Evolutionary conservation across 2,329 filamentous ascomycete genomes (phyloP).

Genomic region (Madurella mycetomatis): DNA sequence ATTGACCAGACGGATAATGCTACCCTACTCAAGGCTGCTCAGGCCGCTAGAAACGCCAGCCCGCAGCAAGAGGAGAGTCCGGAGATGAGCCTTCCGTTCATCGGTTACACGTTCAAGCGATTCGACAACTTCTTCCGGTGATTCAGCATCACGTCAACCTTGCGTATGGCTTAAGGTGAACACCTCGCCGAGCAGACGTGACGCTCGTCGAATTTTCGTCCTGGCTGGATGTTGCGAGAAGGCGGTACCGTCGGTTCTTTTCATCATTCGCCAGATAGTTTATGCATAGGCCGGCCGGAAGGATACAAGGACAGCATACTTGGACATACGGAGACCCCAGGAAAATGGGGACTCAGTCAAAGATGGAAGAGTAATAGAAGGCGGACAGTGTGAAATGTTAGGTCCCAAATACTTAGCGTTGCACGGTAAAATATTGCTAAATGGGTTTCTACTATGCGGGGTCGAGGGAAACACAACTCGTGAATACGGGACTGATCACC

Average conservation of each 20-base stretch:
- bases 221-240: not conserved
- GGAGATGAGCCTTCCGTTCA: slow-evolving; percentile 94
- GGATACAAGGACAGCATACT: slow-evolving; percentile 1
- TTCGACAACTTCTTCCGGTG: slow-evolving; percentile 71
- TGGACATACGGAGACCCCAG: not conserved
- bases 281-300: not conserved
- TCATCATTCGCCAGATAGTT: not conserved
- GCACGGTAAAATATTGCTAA: not conserved
- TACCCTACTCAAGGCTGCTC: slow-evolving; percentile 79
- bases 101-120: slow-evolving; percentile 96
- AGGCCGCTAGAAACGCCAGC: slow-evolving; percentile 58
- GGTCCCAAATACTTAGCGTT: not conserved
- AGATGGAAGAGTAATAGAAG: not conserved
- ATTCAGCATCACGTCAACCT: slow-evolving; percentile 16
- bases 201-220: not conserved
- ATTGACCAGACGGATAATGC: slow-evolving; percentile 96
- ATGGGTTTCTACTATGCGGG: not conserved
- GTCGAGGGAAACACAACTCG: not conserved
- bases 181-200: not conserved
- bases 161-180: not conserved
- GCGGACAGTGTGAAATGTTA: not conserved
- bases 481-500: not conserved
- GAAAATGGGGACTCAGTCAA: not conserved
- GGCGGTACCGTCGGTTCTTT: not conserved
- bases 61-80: slow-evolving; percentile 67